Percentiles rank a stretch among this genome's conserved stretches.
Conservation (phyloP, 2,329 filamentous ascomycete genomes). For the Xylaria sp. region DNA sequence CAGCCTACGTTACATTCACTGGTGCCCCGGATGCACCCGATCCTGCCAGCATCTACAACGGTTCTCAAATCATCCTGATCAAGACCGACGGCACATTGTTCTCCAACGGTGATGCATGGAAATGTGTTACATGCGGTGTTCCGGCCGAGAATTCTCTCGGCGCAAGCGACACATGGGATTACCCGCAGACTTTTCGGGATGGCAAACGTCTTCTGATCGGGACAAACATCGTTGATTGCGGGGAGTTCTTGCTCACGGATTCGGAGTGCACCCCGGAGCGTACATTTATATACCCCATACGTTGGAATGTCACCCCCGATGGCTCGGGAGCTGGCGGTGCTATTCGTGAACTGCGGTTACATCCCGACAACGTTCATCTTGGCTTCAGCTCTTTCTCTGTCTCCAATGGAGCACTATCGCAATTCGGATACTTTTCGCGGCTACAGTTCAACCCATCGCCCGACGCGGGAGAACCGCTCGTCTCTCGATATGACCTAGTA, state of each 20-base stretch:
- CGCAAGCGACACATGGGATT: neutral
- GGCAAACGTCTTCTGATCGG: neutral
- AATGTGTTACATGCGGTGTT: slow-evolving; percentile 7
- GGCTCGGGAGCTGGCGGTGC: neutral
- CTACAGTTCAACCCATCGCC: slow-evolving; percentile 4
- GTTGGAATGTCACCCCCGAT: slow-evolving; percentile 1
- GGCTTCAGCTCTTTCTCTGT: neutral
- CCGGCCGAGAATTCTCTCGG: neutral
- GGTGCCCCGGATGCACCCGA: neutral
- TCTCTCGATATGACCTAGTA: slow-evolving; percentile 15
- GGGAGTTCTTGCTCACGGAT: neutral
- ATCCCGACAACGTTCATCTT: slow-evolving; percentile 6
- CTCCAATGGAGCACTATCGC: neutral
- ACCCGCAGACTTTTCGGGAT: slow-evolving; percentile 3
- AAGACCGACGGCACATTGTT: neutral
- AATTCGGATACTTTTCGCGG: slow-evolving; percentile 1
- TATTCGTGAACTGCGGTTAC: slow-evolving; percentile 7
- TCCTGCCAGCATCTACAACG: slow-evolving; percentile 8
- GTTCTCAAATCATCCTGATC: slow-evolving; percentile 6
- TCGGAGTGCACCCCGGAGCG: slow-evolving; percentile 2
- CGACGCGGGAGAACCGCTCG: neutral
- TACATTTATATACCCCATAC: slow-evolving; percentile 4
- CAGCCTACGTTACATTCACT: slow-evolving; percentile 1
- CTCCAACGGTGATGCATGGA: slow-evolving; percentile 6
- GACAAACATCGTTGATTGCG: neutral